phyloP scores from a whole-genome alignment of 2,329 filamentous ascomycete species.

The Aureobasidium sp. region DNA sequence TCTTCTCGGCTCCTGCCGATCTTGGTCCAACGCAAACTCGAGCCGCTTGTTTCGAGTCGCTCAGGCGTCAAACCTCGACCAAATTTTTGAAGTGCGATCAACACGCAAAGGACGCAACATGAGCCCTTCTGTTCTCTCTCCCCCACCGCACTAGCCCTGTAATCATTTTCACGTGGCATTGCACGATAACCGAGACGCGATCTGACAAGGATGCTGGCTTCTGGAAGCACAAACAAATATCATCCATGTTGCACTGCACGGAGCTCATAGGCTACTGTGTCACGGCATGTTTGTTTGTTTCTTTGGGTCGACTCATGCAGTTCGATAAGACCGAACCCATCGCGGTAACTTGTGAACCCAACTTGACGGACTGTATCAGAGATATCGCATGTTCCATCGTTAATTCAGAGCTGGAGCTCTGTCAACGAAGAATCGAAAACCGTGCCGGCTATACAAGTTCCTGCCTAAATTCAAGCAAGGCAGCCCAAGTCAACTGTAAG shows the following conservation, averaged over 20 bases:
- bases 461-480: background rate
- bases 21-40: background rate
- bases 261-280: background rate
- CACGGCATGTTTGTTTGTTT: background rate
- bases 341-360: background rate
- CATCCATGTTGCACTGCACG: background rate
- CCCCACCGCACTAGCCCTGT: background rate
- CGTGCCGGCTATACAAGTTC: background rate
- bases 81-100: background rate
- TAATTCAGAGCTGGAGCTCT: background rate
- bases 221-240: background rate
- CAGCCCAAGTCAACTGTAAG: background rate
- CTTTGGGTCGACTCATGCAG: background rate
- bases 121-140: background rate
- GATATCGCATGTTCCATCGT: background rate
- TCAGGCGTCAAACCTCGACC: background rate
- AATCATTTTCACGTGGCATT: background rate
- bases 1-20: background rate
- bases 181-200: background rate
- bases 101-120: background rate
- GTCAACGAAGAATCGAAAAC: background rate
- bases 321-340: background rate
- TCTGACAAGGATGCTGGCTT: conserved; percentile 2
- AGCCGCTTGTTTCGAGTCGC: conserved; percentile 5
- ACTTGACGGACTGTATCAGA: background rate